Base-by-base conservation (phyloP, 1,284 basidiomycete species). In the Microbotryum intermedium region DNA sequence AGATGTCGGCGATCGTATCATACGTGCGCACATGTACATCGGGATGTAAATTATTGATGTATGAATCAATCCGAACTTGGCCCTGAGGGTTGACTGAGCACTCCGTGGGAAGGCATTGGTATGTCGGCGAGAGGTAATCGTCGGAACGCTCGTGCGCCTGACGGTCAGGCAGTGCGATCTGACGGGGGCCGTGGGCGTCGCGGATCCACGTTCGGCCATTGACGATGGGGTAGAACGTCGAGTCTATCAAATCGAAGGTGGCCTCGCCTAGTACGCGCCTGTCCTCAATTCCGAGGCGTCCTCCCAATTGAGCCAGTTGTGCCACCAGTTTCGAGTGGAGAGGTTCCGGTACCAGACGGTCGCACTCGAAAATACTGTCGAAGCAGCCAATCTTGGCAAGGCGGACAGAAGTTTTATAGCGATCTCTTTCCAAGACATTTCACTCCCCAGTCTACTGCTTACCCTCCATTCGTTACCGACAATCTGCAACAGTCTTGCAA, bases 11-110 rank as follows among this genome's bases (percentile, higher is more conserved):
- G 26, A 82, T 72, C 21, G 69, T 69, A 16, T 53, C 49, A 68
- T 81, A 79, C n/a, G 79, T 68, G 3, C 65, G 45, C 0, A 60
- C 59, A 25, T 62, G 59, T 42, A 76, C 66, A 10, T 63, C 61
- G 10, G 78, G 79, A 58, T 82, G 72, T n/a, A 83, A 70, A 59
- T 81, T 79, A 71, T 82, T 82, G 72, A 83, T 81, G 71, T 83
- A 83, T 1, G 53, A 44, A 18, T 39, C 18, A 20, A 49, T 48
- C 25, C 43, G 29, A 6, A 78, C 77, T 25, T 58, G 26, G 57
- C 60, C 73, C 7, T 72, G 59, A 7, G 69, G 52, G 16, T 76
- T 74, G 29, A 82, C 71, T 34, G 63, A 66, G 28, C 81, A 77
- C 48, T 79, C 74, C 7, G 81, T 76, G 8, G 82, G 81, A 13